A percentile compares a stretch with the other conserved stretches of the same genome.
These are phyloP conservation scores for Backusella macrospora DNA, from an alignment of 192 early-diverging fungal species.

Conservation along the genomic window DNA sequence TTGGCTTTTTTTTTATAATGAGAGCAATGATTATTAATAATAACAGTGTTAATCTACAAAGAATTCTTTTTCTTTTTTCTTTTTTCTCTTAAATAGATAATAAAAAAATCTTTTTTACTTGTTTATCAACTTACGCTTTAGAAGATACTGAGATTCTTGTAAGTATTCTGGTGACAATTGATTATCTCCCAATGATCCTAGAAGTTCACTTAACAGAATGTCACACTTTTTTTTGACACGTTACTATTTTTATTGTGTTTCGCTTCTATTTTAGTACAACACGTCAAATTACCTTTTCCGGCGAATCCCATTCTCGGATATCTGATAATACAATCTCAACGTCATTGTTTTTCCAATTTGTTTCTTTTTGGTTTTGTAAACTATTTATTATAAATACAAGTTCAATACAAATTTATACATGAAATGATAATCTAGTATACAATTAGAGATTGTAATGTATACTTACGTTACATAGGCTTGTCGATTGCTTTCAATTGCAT, in stretches of 20 bases:
- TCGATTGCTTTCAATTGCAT: constrained; percentile 96
- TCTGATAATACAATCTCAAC: constrained; percentile 88
- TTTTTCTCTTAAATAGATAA: not conserved
- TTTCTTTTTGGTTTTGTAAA: constrained; percentile 72
- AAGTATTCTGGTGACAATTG: constrained; percentile 99
- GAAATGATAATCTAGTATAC: not conserved
- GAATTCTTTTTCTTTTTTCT: not conserved
- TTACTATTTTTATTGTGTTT: not conserved
- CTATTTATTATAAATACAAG: constrained; percentile 33
- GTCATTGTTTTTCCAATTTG: constrained; percentile 72
- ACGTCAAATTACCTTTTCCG: constrained; percentile 55
- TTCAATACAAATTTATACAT: not conserved
- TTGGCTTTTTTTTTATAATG: constrained; percentile 34
- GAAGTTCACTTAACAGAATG: constrained; percentile 93
- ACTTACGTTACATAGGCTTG: constrained; percentile 87
- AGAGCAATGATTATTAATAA: not conserved
- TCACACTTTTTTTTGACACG: constrained; percentile 59
- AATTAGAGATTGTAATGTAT: not conserved
- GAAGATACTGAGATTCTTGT: constrained; percentile 82
- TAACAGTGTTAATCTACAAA: not conserved
- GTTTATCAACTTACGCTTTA: constrained; percentile 30
- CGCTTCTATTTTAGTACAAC: not conserved
- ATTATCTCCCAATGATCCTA: constrained; percentile 99
- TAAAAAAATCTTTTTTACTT: not conserved
- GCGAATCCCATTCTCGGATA: constrained; percentile 83